Base-by-base conservation (phyloP, 148 eudicot genomes). In the Cornus suecica region DNA sequence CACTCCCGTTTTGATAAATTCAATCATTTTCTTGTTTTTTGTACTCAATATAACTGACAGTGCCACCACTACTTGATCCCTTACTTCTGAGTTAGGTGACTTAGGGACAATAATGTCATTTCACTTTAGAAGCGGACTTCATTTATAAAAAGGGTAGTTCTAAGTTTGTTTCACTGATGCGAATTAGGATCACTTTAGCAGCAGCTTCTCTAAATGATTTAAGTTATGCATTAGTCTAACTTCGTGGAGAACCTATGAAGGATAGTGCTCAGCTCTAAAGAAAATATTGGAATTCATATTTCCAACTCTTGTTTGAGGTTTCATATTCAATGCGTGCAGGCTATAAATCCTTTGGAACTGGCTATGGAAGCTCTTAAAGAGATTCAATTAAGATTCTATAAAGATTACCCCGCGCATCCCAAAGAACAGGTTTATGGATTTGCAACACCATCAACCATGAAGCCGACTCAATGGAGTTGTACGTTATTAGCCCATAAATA, bases 391-490 rank as follows among this genome's bases (percentile, higher is more conserved):
- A 86, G 92, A 66, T 95, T 95, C 78, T 95, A 95, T 79, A 84
- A 58, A 79, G 99, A 95, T 81, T 95, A 88, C 81, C 97, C 97
- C 25, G 88, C 99, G 25, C 94, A 95, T 81, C 80, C 87, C 25
- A 80, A 89, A 83, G 99, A 95, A 81, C 68, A 87, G 78, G 86
- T 87, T 56, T 95, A 95, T 81, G 90, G 90, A 60, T 95, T 86
- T 88, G 97, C 97, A 37, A 92, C 99, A 64, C 99, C 99, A 51
- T 95, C 97, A 80, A 95, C 99, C 78, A 91, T 95, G 93, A 95
- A 95, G 80, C 97, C 99, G 73, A 95, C 99, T 74, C 99, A 95
- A 72, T 95, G 99, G 97, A 86, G 79, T 84, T 95, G 99, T 95
- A 90, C 85, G 99, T 89, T 74, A 60, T 70, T 1, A 32, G 31